phyloP scores from a whole-genome alignment of 2,329 filamentous ascomycete species.

The Ilyonectria destructans region DNA sequence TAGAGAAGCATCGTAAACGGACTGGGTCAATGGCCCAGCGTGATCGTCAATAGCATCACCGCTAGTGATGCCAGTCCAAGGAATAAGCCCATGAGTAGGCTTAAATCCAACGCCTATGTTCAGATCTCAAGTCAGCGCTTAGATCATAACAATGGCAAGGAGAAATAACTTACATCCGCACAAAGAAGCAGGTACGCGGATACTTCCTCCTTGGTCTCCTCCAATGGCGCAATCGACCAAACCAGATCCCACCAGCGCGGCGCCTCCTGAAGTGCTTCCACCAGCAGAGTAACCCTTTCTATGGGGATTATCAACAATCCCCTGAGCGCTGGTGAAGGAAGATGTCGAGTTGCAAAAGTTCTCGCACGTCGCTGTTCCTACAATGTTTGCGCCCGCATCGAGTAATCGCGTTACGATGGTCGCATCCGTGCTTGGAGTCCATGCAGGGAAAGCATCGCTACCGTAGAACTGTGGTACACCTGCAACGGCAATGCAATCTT shows the following conservation, averaged over 20 bases:
- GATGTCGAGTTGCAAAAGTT: slow-evolving; percentile 67
- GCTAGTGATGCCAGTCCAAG: slow-evolving; percentile 65
- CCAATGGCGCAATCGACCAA: slow-evolving; percentile 63
- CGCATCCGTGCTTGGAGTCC: slow-evolving; percentile 68
- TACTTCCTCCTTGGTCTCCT: slow-evolving; percentile 65
- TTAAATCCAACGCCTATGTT: slow-evolving; percentile 61
- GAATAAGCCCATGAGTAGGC: slow-evolving; percentile 67
- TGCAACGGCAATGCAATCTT: slow-evolving; percentile 70
- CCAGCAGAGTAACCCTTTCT: slow-evolving; percentile 63
- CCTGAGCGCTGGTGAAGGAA: slow-evolving; percentile 64
- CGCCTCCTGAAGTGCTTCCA: slow-evolving; percentile 66
- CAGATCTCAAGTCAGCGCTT: not conserved
- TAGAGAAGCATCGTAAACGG: slow-evolving; percentile 58
- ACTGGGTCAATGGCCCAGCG: slow-evolving; percentile 61
- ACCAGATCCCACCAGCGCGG: slow-evolving; percentile 62
- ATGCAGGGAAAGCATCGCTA: slow-evolving; percentile 65
- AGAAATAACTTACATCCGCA: slow-evolving; percentile 51
- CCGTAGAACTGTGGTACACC: slow-evolving; percentile 69
- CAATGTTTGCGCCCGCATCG: slow-evolving; percentile 66
- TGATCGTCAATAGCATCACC: slow-evolving; percentile 69
- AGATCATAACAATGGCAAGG: not conserved
- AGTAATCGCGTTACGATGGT: slow-evolving; percentile 67
- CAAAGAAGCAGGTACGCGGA: slow-evolving; percentile 61
- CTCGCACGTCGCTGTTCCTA: slow-evolving; percentile 68
- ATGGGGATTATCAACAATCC: slow-evolving; percentile 64